Evolutionary conservation across 345 rosid genomes (phyloP), one percentile per base, ranked within the genome.

Genomic region (Cochlearia excelsa): DNA sequence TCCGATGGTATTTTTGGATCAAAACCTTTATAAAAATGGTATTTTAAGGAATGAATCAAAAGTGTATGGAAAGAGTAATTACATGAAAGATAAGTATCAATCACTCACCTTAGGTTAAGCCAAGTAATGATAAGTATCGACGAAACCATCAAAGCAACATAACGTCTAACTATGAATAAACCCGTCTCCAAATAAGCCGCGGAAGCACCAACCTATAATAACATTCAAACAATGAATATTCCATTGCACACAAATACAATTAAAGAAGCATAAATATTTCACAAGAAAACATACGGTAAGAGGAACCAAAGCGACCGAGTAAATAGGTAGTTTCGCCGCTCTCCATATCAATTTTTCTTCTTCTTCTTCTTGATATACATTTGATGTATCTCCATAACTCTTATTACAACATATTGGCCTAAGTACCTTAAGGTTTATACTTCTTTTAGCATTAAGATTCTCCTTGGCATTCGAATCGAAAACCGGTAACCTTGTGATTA

Each of bases 261-360:
- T 16, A 5, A 39, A 54, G 41, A 53, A 29, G 3, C 6, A 53
- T 1, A 52, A 52, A 28, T 11, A 42, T n/a, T 7, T 60, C 23
- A n/a, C 0, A 5, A 54, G 53, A 48, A 30, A 67, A 72, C 91
- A 78, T 75, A 88, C 98, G 0, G 90, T 84, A 11, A 88, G 85
- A 73, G 96, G 98, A 81, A 88, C 61, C 59, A 88, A 75, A 61
- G 95, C 98, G 31, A 91, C 93, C 30, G 86, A 84, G 71, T 86
- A 91, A 61, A 88, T 80, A 3, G 96, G 95, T 55, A 91, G 70
- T 69, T 91, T 88, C 55, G 86, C 53, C 65, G 98, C 95, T 65
- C 98, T 86, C 98, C 96, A 91, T 74, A 91, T 83, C 79, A 88
- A 56, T 49, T 79, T 77, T 39, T 69, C 79, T 66, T 57, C 79